These are phyloP conservation scores for Rhodotorula toruloides DNA, from an alignment of 768 basidiomycete genomes.

Conservation along the genomic window DNA sequence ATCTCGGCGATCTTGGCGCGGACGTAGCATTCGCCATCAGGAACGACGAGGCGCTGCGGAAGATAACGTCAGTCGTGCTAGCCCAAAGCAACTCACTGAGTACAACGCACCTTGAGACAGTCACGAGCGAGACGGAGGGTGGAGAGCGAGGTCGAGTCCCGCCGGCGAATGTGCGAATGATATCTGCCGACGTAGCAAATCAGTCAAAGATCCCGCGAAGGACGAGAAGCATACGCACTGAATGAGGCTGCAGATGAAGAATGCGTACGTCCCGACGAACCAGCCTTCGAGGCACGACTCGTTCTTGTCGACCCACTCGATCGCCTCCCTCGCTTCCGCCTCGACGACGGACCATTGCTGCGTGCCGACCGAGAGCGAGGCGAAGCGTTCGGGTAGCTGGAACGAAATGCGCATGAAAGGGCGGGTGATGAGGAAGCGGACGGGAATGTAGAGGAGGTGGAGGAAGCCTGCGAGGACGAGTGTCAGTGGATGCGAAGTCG, in stretches of 20 bases:
- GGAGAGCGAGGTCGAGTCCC: constrained; percentile 31
- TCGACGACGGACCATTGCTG: constrained; percentile 39
- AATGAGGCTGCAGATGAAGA: constrained; percentile 41
- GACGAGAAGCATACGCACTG: constrained; percentile 22
- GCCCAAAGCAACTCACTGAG: not conserved
- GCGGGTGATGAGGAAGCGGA: constrained; percentile 95
- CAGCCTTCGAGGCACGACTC: constrained; percentile 42
- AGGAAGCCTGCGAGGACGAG: constrained; percentile 60
- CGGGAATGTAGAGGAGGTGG: constrained; percentile 78
- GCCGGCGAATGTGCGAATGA: constrained; percentile 41
- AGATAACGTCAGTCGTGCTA: not conserved
- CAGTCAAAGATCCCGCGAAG: not conserved
- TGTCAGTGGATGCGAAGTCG: not conserved
- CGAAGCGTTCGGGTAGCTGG: constrained; percentile 64
- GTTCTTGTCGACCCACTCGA: constrained; percentile 43
- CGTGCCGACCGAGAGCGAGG: constrained; percentile 40
- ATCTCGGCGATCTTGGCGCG: constrained; percentile 42
- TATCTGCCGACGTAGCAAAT: constrained; percentile 22
- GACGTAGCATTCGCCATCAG: constrained; percentile 40
- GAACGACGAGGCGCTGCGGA: constrained; percentile 34
- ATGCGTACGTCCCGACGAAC: constrained; percentile 39
- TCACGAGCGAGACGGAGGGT: constrained; percentile 39
- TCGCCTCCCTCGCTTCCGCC: constrained; percentile 36
- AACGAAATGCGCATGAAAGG: constrained; percentile 98
- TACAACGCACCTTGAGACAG: not conserved